Evolutionary conservation across 1,139 yeast species (phyloP), one percentile per base, ranked within the genome.

Genomic region (Candida smagusa): DNA sequence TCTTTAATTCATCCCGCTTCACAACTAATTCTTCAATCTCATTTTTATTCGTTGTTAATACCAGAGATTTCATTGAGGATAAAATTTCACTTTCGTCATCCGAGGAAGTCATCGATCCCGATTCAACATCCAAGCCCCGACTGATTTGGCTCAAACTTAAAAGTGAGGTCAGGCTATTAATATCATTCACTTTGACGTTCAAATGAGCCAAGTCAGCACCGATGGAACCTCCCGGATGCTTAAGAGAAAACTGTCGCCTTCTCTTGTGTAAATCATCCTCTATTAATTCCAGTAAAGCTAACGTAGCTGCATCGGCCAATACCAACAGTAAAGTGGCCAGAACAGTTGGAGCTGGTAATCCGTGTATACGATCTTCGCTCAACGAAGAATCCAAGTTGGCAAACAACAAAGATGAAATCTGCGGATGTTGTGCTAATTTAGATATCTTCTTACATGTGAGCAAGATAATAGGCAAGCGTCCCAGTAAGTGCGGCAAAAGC

Each of bases 201-300:
- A 66, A 55, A 38, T 65, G 67, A 34, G 69, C 59, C 45, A 70
- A 63, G 42, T 60, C 71, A 30, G 77, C 72, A 12, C 96, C 96
- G 50, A 88, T 87, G 2, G 94, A 85, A 21, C 96, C 96, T 25
- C 96, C 96, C 2, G 96, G 96, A 53, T 88, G 96, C 53, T 83
- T 75, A 44, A 72, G 72, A 7, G 84, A 80, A 58, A 88, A 88
- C 34, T 72, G 58, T 41, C 59, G 65, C 44, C 72, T 73, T 35
- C 95, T 66, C 43, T 71, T 66, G 29, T 63, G 57, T 28, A 68
- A 61, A 52, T 84, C 88, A 6, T 64, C 65, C 41, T 81, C 81
- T 36, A 82, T 71, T 56, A 81, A 58, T 52, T 87, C 94, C 35
- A 83, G 75, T 23, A 88, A 61, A 0, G 95, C 84, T 37, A 88